phyloP scores from a whole-genome alignment of 805 yeast genomes.

The Ogataea ramenticola region DNA sequence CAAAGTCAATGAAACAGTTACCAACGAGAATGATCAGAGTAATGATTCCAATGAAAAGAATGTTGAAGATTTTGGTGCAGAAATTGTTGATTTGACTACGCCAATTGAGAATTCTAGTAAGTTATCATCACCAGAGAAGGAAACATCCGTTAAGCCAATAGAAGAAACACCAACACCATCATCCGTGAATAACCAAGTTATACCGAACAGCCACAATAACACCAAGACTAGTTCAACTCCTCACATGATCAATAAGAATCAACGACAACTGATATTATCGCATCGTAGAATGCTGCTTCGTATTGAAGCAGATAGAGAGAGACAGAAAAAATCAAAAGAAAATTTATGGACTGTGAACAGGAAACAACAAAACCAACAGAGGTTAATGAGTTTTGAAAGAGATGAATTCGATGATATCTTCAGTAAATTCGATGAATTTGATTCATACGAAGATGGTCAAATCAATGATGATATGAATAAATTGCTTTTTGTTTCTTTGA shows the following conservation, averaged over 20 bases:
- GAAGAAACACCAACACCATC: background rate
- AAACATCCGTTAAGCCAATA: background rate
- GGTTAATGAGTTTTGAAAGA: conserved; percentile 9
- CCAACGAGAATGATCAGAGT: too few relatives aligned
- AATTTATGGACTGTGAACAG: conserved; percentile 65
- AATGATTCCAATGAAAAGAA: too few relatives aligned
- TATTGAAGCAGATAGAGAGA: conserved; percentile 90
- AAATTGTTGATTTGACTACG: background rate
- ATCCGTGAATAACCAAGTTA: background rate
- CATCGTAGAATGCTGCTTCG: conserved; percentile 57
- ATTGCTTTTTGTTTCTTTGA: background rate
- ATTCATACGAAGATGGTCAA: background rate
- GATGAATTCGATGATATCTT: conserved; percentile 26
- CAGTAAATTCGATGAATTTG: conserved; percentile 3
- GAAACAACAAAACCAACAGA: conserved; percentile 11
- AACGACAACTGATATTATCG: conserved; percentile 4
- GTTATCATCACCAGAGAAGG: too few relatives aligned
- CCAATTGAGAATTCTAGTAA: too few relatives aligned
- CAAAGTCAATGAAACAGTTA: too few relatives aligned
- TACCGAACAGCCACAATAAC: background rate
- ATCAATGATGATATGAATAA: background rate
- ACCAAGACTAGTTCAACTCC: background rate
- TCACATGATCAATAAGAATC: too few relatives aligned
- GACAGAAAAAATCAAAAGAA: conserved; percentile 81
- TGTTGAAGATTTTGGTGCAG: background rate